Base-by-base conservation (phyloP, 2,329 filamentous ascomycete genomes). In the Orbilia brochopaga region DNA sequence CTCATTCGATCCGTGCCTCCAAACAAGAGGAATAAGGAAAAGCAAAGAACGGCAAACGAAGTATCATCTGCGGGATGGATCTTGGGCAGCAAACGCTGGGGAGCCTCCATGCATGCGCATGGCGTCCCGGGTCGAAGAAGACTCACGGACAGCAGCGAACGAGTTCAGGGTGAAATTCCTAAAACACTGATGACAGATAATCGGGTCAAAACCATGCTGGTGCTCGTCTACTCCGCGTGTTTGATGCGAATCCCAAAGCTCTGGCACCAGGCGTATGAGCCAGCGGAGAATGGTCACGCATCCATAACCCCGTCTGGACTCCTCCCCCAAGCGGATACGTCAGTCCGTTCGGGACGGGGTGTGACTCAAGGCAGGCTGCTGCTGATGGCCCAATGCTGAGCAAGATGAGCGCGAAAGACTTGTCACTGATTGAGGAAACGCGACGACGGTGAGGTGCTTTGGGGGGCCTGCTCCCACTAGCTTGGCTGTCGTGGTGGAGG, bases 141-240 rank as follows among this genome's bases (percentile, higher is more conserved):
- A 48, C 44, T 48, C 44, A 48, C 44, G 44, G 44, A 48, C 44
- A 5, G n/a, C n/a, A n/a, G n/a, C n/a, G n/a, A n/a, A 48, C 17
- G 27, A 32, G 30, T 35, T 35, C 13, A 53, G 30, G 50, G 23
- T 53, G 24, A 53, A 30, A 65, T 65, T 65, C 60, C 60, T 60
- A 65, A 72, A 72, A 65, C 60, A 54, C 23, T 53, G 60, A 72
- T 72, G 67, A 72, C 67, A 72, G 67, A 72, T 72, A 72, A 60
- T 69, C 55, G 60, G 60, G 60, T 61, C 44, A 24, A 44, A 60
- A 65, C 67, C 67, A 61, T 65, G 67, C 11, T 48, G 2, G 44
- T 53, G 55, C 60, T 72, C 67, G 67, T 65, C 66, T 70, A 61
- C 50, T 70, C 44, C 27, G 27, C 27, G 27, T 32, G 27, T 32